Evolutionary conservation across 345 rosid species (phyloP).

Genomic region (Theobroma cacao): DNA sequence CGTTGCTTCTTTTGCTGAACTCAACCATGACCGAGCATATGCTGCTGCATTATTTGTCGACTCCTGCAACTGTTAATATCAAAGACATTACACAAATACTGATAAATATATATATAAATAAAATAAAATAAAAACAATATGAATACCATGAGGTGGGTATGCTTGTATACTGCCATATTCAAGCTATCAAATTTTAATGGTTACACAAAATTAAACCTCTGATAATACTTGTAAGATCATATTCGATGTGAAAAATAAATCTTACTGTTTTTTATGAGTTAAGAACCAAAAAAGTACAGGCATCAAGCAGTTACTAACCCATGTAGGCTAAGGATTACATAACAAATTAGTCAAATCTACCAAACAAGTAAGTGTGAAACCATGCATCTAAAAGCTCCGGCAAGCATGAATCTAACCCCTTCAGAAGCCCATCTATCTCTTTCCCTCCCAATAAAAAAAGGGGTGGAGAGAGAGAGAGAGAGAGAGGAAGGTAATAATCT

Average conservation of each 20-base stretch:
- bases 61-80: constrained; percentile 63
- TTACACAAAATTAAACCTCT: neutral
- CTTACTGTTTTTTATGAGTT: neutral
- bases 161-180: neutral
- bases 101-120: neutral
- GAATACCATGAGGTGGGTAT: neutral
- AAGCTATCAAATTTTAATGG: neutral
- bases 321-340: neutral
- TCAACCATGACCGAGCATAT: constrained; percentile 71
- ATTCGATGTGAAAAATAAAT: neutral
- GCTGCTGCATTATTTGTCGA: constrained; percentile 56
- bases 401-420: neutral
- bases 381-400: neutral
- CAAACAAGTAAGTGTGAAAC: neutral
- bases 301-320: neutral
- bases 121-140: neutral
- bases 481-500: too few relatives aligned
- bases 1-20: constrained; percentile 64
- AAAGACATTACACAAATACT: constrained; percentile 10
- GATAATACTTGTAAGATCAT: neutral
- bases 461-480: neutral
- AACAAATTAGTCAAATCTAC: neutral
- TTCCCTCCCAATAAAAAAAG: neutral
- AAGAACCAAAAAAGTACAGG: neutral
- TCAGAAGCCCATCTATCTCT: neutral